phyloP scores from a whole-genome alignment of 768 basidiomycete genomes.

The Mycena maculata region DNA sequence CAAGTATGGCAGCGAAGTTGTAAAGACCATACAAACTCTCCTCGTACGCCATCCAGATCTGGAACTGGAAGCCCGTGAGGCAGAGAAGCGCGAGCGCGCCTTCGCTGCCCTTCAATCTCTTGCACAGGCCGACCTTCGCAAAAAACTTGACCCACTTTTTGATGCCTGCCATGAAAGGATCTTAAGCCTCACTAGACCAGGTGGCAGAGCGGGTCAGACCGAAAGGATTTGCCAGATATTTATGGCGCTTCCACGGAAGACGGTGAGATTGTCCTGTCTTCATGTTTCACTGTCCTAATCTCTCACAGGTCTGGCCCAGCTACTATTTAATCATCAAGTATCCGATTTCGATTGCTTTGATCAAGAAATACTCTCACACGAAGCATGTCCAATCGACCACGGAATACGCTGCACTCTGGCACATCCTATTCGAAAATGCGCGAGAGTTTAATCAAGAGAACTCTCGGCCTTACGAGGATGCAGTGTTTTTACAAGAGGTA shows the following conservation, averaged over 20 bases:
- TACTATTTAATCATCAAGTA: too few relatives aligned
- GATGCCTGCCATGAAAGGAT: not conserved
- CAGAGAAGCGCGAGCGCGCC: not conserved
- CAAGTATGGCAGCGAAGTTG: constrained; percentile 8
- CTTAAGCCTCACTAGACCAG: not conserved
- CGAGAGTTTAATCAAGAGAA: too few relatives aligned
- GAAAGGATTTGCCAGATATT: constrained; percentile 18
- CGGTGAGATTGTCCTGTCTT: not conserved
- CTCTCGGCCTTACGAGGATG: too few relatives aligned
- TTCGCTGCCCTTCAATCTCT: not conserved
- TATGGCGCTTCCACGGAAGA: not conserved
- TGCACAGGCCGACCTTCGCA: not conserved
- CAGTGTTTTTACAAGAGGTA: too few relatives aligned
- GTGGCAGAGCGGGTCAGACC: too few relatives aligned
- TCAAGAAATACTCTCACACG: too few relatives aligned
- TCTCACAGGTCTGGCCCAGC: not conserved
- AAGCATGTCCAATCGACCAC: too few relatives aligned
- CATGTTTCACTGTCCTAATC: not conserved
- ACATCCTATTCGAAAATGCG: too few relatives aligned
- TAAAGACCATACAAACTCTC: constrained; percentile 4
- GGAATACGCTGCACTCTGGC: too few relatives aligned
- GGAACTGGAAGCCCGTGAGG: not conserved
- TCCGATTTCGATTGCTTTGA: too few relatives aligned
- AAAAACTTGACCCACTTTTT: not conserved
- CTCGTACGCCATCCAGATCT: constrained; percentile 13